Conservation (phyloP, 176 grass and related monocot genomes). For the Carex parvula region DNA sequence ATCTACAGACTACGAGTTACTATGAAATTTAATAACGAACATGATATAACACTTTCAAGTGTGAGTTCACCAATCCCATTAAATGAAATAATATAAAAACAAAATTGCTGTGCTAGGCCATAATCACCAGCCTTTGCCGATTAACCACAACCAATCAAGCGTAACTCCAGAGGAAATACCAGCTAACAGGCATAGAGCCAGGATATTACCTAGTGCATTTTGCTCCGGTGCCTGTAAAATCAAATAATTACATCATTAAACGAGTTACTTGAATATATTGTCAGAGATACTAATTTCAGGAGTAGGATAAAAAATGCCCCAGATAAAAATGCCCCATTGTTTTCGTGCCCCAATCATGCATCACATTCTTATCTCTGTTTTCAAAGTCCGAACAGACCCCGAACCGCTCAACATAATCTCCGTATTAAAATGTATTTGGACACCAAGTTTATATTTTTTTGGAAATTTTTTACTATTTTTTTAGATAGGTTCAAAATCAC, state of each 20-base stretch:
- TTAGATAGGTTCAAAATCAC: too few species aligned
- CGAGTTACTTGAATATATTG: not conserved
- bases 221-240: conserved; percentile 55
- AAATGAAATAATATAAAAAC: not conserved
- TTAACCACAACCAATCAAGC: conserved; percentile 64
- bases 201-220: conserved; percentile 70
- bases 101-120: not conserved
- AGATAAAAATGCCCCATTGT: not conserved
- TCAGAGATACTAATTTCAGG: not conserved
- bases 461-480: too few species aligned
- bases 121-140: conserved; percentile 70
- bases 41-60: not conserved
- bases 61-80: not conserved
- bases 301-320: not conserved
- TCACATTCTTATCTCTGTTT: too few species aligned
- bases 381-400: too few species aligned
- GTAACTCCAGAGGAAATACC: conserved; percentile 47
- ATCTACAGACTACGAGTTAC: not conserved
- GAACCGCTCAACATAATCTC: too few species aligned
- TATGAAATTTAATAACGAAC: not conserved
- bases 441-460: too few species aligned
- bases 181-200: conserved; percentile 41
- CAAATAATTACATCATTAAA: not conserved
- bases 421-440: too few species aligned
- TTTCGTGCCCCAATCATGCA: too few species aligned